Evolutionary conservation across 2,329 filamentous ascomycete species (phyloP).

Genomic region (Hypoxylon sp.): DNA sequence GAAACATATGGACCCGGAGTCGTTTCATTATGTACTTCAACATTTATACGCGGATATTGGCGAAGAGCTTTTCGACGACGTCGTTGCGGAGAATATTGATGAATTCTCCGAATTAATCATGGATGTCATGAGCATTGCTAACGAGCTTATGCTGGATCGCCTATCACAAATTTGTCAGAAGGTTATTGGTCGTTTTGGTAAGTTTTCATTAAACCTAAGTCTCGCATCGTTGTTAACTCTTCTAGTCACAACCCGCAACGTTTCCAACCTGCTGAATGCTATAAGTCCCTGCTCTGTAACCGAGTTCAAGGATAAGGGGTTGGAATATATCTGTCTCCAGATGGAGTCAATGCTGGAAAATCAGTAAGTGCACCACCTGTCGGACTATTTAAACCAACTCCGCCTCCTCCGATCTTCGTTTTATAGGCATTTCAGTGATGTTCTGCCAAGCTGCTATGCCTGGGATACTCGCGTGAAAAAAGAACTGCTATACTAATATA

Average conservation of each 20-base stretch:
- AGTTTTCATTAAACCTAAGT: slow-evolving; percentile 21
- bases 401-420: too few relatives aligned
- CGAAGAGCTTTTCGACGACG: slow-evolving; percentile 83
- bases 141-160: slow-evolving; percentile 95
- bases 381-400: neutral
- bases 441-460: neutral
- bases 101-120: slow-evolving; percentile 91
- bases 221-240: slow-evolving; percentile 44
- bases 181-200: slow-evolving; percentile 80
- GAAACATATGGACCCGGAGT: slow-evolving; percentile 79
- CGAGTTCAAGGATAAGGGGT: slow-evolving; percentile 87
- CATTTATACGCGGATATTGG: slow-evolving; percentile 89
- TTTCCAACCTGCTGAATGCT: slow-evolving; percentile 86
- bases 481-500: slow-evolving; percentile 54
- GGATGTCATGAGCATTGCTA: slow-evolving; percentile 89
- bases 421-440: neutral
- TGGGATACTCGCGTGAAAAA: neutral
- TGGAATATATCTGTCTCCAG: slow-evolving; percentile 94
- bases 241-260: slow-evolving; percentile 83
- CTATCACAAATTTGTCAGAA: slow-evolving; percentile 91
- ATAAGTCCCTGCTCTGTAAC: slow-evolving; percentile 87
- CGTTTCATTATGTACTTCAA: slow-evolving; percentile 84
- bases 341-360: slow-evolving; percentile 94
- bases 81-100: slow-evolving; percentile 80
- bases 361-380: slow-evolving; percentile 60